These are phyloP conservation scores for Glonium stellatum DNA, from an alignment of 495 filamentous ascomycete genomes.

Conservation along the genomic window DNA sequence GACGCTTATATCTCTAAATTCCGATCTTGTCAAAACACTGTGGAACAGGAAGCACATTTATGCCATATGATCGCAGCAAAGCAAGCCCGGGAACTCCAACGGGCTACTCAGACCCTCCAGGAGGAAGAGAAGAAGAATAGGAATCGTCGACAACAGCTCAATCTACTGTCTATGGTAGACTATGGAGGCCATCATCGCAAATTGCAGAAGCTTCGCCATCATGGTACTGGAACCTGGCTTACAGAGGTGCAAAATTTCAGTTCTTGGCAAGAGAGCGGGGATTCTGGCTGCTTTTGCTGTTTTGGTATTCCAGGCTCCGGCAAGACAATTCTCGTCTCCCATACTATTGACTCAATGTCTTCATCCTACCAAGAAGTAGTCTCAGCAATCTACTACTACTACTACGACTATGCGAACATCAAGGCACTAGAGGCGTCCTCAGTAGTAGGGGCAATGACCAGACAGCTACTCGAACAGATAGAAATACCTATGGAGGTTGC, in stretches of 20 bases:
- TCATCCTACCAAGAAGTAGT: too few relatives aligned
- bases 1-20: constrained; percentile 22
- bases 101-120: constrained; percentile 6
- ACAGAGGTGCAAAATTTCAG: background rate
- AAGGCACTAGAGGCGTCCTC: constrained; percentile 4
- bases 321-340: constrained; percentile 21
- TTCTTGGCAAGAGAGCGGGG: constrained; percentile 2
- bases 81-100: too few relatives aligned
- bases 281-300: constrained; percentile 9
- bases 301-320: constrained; percentile 26
- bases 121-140: constrained; percentile 7
- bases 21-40: constrained; percentile 27
- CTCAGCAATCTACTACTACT: constrained; percentile 17
- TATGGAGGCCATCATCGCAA: constrained; percentile 15
- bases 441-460: constrained; percentile 7
- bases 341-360: constrained; percentile 7
- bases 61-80: constrained; percentile 31
- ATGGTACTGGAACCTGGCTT: constrained; percentile 16
- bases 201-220: constrained; percentile 4
- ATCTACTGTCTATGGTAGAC: constrained; percentile 6
- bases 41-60: constrained; percentile 30
- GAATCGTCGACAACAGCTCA: constrained; percentile 13
- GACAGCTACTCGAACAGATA: constrained; percentile 11
- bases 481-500: too few relatives aligned
- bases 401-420: constrained; percentile 22